Percentiles rank a stretch among this genome's conserved stretches.
Evolutionary conservation across 495 filamentous ascomycete species (phyloP).

Genomic region (Aspergillus carlsbadensis): DNA sequence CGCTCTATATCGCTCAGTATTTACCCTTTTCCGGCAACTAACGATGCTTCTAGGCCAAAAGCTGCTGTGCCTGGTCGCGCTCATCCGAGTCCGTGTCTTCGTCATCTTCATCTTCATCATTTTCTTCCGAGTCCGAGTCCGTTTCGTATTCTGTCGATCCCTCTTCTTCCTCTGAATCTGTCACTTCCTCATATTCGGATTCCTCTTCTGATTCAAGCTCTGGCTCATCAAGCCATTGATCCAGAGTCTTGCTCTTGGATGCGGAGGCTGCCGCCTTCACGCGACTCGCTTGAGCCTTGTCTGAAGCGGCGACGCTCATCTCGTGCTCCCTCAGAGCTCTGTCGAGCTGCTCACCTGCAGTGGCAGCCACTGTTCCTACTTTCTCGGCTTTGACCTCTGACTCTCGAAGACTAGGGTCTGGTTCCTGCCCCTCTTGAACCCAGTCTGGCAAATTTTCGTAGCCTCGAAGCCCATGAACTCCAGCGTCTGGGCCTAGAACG

Average conservation of each 20-base stretch:
- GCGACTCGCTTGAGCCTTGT: constrained; percentile 19
- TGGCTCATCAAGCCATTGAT: constrained; percentile 77
- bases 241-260: constrained; percentile 66
- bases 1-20: background rate
- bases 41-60: constrained; percentile 7
- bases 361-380: constrained; percentile 34
- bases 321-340: constrained; percentile 47
- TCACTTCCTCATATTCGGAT: constrained; percentile 47
- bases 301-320: constrained; percentile 21
- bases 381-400: constrained; percentile 31
- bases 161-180: constrained; percentile 48
- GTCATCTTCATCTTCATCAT: constrained; percentile 19
- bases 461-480: constrained; percentile 66
- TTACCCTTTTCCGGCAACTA: background rate
- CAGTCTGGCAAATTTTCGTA: constrained; percentile 80
- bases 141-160: constrained; percentile 29
- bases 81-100: constrained; percentile 24
- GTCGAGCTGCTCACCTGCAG: constrained; percentile 67
- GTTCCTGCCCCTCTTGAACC: constrained; percentile 79
- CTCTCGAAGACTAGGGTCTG: constrained; percentile 70
- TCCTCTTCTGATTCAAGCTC: constrained; percentile 49
- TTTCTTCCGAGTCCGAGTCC: constrained; percentile 21
- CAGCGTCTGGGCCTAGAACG: constrained; percentile 73
- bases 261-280: constrained; percentile 11
- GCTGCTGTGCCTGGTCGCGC: constrained; percentile 11